Percentiles rank a stretch among this genome's conserved stretches.
phyloP scores from a whole-genome alignment of 2,329 filamentous ascomycete genomes.

The Proliferodiscus dingleyae region DNA sequence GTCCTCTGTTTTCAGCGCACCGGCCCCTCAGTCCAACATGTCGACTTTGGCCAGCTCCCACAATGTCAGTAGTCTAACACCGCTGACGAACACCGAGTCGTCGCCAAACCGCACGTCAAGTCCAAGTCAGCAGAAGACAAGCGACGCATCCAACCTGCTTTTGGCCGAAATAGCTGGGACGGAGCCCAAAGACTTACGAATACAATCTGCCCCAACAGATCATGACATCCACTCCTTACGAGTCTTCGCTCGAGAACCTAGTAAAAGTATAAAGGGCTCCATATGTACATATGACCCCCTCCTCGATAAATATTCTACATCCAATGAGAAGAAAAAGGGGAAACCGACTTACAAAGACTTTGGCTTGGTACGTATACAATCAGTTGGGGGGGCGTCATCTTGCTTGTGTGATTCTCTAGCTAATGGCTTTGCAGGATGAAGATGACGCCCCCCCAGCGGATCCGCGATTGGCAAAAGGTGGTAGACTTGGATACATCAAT shows the following conservation, averaged over 20 bases:
- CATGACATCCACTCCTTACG: constrained; percentile 21
- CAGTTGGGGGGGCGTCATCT: constrained; percentile 58
- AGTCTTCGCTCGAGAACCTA: constrained; percentile 52
- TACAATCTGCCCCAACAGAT: constrained; percentile 20
- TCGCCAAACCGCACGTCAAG: constrained; percentile 56
- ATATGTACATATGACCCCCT: constrained; percentile 61
- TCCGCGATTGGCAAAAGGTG: constrained; percentile 71
- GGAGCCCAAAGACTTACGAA: constrained; percentile 28
- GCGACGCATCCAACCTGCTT: constrained; percentile 33
- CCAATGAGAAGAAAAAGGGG: constrained; percentile 49
- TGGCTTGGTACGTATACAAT: constrained; percentile 57
- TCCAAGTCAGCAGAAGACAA: constrained; percentile 38
- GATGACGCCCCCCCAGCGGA: constrained; percentile 76
- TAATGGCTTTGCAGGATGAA: constrained; percentile 61
- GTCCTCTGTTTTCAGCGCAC: constrained; percentile 64
- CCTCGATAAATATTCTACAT: constrained; percentile 37
- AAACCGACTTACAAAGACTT: constrained; percentile 61
- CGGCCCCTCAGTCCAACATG: constrained; percentile 23
- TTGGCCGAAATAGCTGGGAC: constrained; percentile 13
- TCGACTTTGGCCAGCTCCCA: constrained; percentile 22
- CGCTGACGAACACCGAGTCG: constrained; percentile 61
- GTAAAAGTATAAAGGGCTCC: constrained; percentile 48
- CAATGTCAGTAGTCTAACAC: constrained; percentile 49
- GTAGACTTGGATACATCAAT: constrained; percentile 61
- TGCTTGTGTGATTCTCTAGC: constrained; percentile 46